These are phyloP conservation scores for Cyclotella baltica DNA, from an alignment of 108 stramenopile genomes.

Conservation along the genomic window DNA sequence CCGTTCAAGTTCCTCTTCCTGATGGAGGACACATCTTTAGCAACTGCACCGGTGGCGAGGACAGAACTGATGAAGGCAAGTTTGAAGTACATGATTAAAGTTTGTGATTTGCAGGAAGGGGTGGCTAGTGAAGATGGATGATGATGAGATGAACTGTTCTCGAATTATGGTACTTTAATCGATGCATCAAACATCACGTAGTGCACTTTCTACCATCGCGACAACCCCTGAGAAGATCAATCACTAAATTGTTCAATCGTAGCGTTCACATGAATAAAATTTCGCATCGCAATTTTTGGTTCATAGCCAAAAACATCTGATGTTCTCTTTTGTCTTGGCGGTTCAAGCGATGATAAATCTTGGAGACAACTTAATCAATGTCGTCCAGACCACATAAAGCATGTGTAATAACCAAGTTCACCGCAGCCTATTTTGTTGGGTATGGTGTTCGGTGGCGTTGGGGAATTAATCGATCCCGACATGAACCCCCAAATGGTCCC, in stretches of 20 bases:
- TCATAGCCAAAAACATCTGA: conserved; percentile 9
- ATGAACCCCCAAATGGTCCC: too few species aligned
- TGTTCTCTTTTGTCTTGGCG: too few species aligned
- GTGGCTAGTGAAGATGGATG: not conserved
- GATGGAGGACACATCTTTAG: not conserved
- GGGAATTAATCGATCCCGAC: too few species aligned
- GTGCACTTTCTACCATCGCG: not conserved
- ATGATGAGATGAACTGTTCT: not conserved
- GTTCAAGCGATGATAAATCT: too few species aligned
- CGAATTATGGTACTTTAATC: not conserved
- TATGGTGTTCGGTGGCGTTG: too few species aligned
- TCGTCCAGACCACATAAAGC: too few species aligned
- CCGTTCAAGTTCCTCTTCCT: not conserved
- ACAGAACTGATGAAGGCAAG: not conserved
- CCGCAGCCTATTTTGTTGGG: too few species aligned
- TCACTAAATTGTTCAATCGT: conserved; percentile 12
- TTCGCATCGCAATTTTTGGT: not conserved
- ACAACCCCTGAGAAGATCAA: not conserved
- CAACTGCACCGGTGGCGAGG: not conserved
- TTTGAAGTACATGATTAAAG: not conserved
- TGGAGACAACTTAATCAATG: too few species aligned
- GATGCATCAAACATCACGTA: not conserved
- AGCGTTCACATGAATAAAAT: conserved; percentile 6
- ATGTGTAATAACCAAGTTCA: too few species aligned
- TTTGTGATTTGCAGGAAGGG: not conserved